These are phyloP conservation scores for Letharia lupina DNA, from an alignment of 495 filamentous ascomycete species.

Conservation along the genomic window DNA sequence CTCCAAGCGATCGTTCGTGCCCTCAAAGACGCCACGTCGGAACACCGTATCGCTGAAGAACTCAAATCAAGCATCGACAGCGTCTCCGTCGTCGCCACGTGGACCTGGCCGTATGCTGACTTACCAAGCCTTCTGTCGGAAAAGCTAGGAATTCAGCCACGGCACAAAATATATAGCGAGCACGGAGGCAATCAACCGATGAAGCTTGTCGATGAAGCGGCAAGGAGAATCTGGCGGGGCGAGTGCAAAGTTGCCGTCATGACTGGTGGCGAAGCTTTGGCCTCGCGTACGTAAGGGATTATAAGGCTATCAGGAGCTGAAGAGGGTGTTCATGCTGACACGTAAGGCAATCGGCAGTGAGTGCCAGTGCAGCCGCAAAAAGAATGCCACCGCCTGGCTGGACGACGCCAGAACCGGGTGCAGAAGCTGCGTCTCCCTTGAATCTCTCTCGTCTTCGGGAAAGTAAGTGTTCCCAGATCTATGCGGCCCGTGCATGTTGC, in stretches of 20 bases:
- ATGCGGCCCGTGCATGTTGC: not conserved
- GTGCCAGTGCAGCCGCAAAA: not conserved
- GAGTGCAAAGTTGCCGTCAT: slow-evolving; percentile 43
- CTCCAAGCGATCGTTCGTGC: slow-evolving; percentile 39
- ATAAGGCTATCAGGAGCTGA: not conserved
- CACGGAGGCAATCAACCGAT: slow-evolving; percentile 49
- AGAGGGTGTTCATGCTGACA: not conserved
- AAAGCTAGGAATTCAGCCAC: slow-evolving; percentile 33
- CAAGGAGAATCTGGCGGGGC: slow-evolving; percentile 38
- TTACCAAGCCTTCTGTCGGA: slow-evolving; percentile 38
- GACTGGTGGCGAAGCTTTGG: slow-evolving; percentile 50
- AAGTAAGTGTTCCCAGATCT: not conserved
- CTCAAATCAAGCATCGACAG: slow-evolving; percentile 44
- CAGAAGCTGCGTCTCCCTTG: slow-evolving; percentile 3
- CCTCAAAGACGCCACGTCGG: slow-evolving; percentile 35
- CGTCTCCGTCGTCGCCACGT: slow-evolving; percentile 45
- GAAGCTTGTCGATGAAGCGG: slow-evolving; percentile 48
- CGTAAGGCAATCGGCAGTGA: not conserved
- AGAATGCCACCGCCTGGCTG: slow-evolving; percentile 9
- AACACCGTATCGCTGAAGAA: slow-evolving; percentile 17
- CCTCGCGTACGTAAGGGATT: slow-evolving; percentile 34
- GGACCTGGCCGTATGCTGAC: slow-evolving; percentile 51
- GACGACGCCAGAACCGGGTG: not conserved
- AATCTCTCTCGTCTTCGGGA: slow-evolving; percentile 1
- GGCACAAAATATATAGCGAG: slow-evolving; percentile 36